Evolutionary conservation across 345 rosid genomes (phyloP), one percentile per base, ranked within the genome.

Genomic region (Rhodamnia rubescens): DNA sequence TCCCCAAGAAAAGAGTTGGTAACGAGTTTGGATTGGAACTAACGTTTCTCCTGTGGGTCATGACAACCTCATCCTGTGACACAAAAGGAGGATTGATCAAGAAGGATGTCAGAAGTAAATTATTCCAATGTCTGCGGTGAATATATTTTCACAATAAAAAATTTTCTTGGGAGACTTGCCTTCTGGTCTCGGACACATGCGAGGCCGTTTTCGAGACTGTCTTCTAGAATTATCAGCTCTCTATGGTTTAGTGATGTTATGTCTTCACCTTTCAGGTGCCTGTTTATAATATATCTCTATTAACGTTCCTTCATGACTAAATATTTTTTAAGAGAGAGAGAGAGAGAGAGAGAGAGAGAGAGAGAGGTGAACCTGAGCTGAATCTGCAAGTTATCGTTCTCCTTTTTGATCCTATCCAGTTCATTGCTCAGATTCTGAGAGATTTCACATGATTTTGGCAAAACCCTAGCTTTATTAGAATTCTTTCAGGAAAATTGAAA

Each of bases 331-430:
- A 29, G 75, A 1, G 74, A 59, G 69, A 59, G 74, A 59, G 64
- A 49, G 42, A 53, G 56, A 40, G n/a, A 21, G 20, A 49, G 42
- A 53, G 59, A n/a, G 32, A 15, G 27, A 57, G 42, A 42, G 32
- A 50, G 14, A 14, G 52, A 27, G 29, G 47, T 14, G 74, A 50
- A 95, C 98, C 94, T 93, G 88, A 96, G 98, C 90, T 94, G 93
- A 83, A 95, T 90, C 89, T 94, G 96, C 93, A 96, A 90, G 91
- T 90, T 91, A 83, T 95, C 96, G 83, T 96, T 96, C 91, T 96
- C 98, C 82, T 94, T 96, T 88, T 94, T 94, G 87, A 94, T 92
- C 85, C 94, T 92, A 20, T 96, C 98, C 89, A 95, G 93, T 92
- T 96, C 98, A 85, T 91, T 91, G 91, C 90, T 93, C 13, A 96